Evolutionary conservation across 768 basidiomycete genomes (phyloP).

Genomic region (Calocera viscosa): DNA sequence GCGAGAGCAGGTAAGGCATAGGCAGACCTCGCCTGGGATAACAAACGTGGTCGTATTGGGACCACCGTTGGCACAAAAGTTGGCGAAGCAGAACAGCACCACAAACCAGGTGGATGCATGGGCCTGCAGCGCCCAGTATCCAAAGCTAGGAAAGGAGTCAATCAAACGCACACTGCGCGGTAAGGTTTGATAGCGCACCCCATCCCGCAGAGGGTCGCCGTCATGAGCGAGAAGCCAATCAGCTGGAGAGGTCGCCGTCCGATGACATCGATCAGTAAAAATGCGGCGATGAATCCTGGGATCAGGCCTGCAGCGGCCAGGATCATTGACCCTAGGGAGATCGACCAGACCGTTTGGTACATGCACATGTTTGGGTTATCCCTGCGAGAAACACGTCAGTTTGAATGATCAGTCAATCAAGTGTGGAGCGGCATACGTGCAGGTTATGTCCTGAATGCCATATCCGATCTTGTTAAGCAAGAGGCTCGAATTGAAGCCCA

Average conservation of each 20-base stretch:
- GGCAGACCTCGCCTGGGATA: constrained; percentile 28
- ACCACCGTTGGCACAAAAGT: constrained; percentile 23
- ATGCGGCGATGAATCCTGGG: constrained; percentile 23
- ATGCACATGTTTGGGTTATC: constrained; percentile 11
- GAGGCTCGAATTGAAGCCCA: constrained; percentile 69
- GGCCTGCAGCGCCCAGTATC: constrained; percentile 14
- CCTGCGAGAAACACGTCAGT: constrained; percentile 9
- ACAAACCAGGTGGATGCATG: constrained; percentile 18
- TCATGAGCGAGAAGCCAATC: constrained; percentile 17
- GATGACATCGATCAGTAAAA: constrained; percentile 19
- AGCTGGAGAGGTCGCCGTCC: constrained; percentile 27
- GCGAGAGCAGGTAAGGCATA: too few species aligned
- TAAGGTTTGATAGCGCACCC: too few species aligned
- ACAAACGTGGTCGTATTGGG: constrained; percentile 26
- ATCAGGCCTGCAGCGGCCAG: constrained; percentile 22
- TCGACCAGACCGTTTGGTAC: constrained; percentile 44
- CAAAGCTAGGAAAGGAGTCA: too few species aligned
- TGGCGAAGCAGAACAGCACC: constrained; percentile 21
- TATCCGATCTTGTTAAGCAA: constrained; percentile 62
- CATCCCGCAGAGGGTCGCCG: constrained; percentile 20
- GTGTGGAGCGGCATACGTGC: not conserved
- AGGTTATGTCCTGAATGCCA: constrained; percentile 28
- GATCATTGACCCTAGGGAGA: constrained; percentile 51
- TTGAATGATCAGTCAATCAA: constrained; percentile 10
- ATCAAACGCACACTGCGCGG: too few species aligned